phyloP scores from a whole-genome alignment of 2,329 filamentous ascomycete genomes.

The Arthroderma sp. region DNA sequence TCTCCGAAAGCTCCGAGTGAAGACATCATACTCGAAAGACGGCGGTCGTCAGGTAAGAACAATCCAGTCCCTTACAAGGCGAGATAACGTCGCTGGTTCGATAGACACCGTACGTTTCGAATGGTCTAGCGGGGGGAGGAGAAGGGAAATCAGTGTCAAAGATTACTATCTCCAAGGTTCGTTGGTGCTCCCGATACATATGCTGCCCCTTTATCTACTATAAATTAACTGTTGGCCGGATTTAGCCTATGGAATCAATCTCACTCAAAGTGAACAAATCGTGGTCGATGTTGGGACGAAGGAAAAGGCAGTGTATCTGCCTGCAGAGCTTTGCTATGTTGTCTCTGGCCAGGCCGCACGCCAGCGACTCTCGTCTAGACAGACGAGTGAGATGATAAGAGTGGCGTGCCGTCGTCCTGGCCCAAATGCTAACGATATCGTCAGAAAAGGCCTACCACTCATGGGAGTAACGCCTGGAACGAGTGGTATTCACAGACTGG shows the following conservation, averaged over 20 bases:
- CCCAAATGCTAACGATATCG: conserved; percentile 55
- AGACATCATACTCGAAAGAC: conserved; percentile 11
- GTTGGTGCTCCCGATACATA: not conserved
- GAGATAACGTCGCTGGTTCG: not conserved
- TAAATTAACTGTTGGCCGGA: not conserved
- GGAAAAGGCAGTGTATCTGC: conserved; percentile 49
- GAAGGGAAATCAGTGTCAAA: not conserved
- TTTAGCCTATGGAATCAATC: not conserved
- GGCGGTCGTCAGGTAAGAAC: conserved; percentile 8
- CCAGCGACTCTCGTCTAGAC: conserved; percentile 45
- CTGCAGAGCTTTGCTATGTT: conserved; percentile 54
- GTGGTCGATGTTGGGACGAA: conserved; percentile 54
- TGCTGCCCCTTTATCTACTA: not conserved
- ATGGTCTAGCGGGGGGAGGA: not conserved
- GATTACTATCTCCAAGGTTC: conserved; percentile 5
- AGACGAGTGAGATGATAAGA: conserved; percentile 57
- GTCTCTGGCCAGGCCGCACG: conserved; percentile 53
- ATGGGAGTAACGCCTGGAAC: conserved; percentile 6
- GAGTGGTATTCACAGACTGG: not conserved
- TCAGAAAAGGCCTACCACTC: conserved; percentile 35
- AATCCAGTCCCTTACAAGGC: conserved; percentile 10
- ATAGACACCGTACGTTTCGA: not conserved
- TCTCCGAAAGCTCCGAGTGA: conserved; percentile 14
- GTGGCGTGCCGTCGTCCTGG: conserved; percentile 58
- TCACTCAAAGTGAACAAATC: conserved; percentile 33